Evolutionary conservation across 495 filamentous ascomycete species (phyloP).

Genomic region (Aspergillus taichungensis): DNA sequence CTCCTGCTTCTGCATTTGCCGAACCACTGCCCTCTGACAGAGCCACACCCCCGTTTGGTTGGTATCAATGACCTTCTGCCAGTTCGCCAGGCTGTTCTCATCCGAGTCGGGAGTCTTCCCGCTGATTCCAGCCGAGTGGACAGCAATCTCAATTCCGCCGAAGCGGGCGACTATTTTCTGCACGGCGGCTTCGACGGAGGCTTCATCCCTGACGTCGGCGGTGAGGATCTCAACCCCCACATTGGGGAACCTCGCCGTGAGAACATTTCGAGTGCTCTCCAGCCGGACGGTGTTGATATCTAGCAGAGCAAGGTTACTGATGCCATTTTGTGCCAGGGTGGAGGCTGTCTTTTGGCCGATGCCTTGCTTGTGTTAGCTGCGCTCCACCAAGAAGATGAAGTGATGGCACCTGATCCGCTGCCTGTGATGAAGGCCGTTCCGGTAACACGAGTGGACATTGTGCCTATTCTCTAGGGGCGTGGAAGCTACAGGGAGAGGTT

Average conservation of each 20-base stretch:
- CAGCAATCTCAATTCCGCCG: slow-evolving; percentile 43
- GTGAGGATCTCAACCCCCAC: slow-evolving; percentile 7
- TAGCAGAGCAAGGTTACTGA: slow-evolving; percentile 12
- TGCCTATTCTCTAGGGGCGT: too few relatives aligned
- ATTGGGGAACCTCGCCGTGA: slow-evolving; percentile 2
- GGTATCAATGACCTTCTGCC: slow-evolving; percentile 31
- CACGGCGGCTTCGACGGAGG: slow-evolving; percentile 11
- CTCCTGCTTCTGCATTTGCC: slow-evolving; percentile 34
- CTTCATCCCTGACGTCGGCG: slow-evolving; percentile 16
- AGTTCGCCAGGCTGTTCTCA: slow-evolving; percentile 26
- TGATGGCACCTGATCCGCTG: slow-evolving; percentile 12
- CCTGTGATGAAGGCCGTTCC: slow-evolving; percentile 21
- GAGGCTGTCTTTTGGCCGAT: slow-evolving; percentile 19
- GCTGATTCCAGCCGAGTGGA: slow-evolving; percentile 38
- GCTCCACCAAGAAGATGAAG: not conserved
- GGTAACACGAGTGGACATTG: not conserved
- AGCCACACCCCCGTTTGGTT: slow-evolving; percentile 39
- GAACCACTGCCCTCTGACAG: slow-evolving; percentile 31
- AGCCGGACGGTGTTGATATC: slow-evolving; percentile 15
- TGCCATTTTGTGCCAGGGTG: slow-evolving; percentile 17
- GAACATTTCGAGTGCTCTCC: slow-evolving; percentile 6
- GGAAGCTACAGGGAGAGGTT: too few relatives aligned
- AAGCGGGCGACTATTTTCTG: slow-evolving; percentile 15
- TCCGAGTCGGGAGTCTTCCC: slow-evolving; percentile 17
- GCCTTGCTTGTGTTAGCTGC: slow-evolving; percentile 9